phyloP scores from a whole-genome alignment of 345 rosid genomes.

The Rubroshorea leprosula region DNA sequence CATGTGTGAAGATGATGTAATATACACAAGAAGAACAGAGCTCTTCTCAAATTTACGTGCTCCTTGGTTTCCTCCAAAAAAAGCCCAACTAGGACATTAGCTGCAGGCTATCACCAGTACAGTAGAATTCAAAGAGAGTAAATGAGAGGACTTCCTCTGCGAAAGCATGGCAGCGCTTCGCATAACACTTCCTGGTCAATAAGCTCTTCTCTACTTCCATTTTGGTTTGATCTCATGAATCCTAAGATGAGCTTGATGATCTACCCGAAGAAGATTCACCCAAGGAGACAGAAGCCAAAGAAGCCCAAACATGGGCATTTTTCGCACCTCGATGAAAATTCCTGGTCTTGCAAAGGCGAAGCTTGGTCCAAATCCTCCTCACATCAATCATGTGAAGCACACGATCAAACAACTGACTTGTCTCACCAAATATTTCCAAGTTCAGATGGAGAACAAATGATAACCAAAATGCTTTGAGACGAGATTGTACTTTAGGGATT shows the following conservation, averaged over 20 bases:
- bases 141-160: slow-evolving; percentile 15
- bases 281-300: slow-evolving; percentile 82
- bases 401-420: slow-evolving; percentile 65
- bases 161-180: slow-evolving; percentile 12
- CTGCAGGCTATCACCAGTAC: slow-evolving; percentile 20
- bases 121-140: slow-evolving; percentile 7
- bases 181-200: slow-evolving; percentile 12
- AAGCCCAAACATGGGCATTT: slow-evolving; percentile 85
- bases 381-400: slow-evolving; percentile 67
- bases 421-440: slow-evolving; percentile 82
- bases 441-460: slow-evolving; percentile 56
- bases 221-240: slow-evolving; percentile 12
- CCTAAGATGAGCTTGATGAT: slow-evolving; percentile 33
- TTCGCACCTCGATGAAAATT: slow-evolving; percentile 71
- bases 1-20: too few species aligned
- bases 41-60: slow-evolving; percentile 58
- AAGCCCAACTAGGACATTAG: slow-evolving; percentile 26
- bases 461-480: slow-evolving; percentile 51
- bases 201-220: slow-evolving; percentile 20
- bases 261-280: slow-evolving; percentile 69
- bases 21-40: slow-evolving; percentile 6
- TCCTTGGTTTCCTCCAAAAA: slow-evolving; percentile 30
- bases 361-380: slow-evolving; percentile 75
- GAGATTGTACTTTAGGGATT: slow-evolving; percentile 43
- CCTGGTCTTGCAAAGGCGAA: slow-evolving; percentile 65